Base-by-base conservation (phyloP, 2,329 filamentous ascomycete species). In the Aspergillus floridensis region DNA sequence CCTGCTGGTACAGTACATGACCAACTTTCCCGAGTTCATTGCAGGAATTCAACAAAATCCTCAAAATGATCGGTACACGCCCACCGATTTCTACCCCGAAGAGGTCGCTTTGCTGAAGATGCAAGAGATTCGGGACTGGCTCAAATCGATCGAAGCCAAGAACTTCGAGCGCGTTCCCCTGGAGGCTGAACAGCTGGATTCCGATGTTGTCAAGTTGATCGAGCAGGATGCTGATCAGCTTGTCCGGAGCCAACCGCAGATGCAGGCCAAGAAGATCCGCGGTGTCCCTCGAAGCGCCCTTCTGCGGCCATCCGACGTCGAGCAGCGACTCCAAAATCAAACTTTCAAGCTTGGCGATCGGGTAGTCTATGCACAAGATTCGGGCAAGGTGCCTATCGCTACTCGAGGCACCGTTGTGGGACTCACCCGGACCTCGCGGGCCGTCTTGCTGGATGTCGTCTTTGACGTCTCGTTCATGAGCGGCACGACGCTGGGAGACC, bases 381-480 rank as follows among this genome's bases (percentile, higher is more conserved):
- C 93, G 57, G 95, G 95, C 65, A 93, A 96, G 71, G 93, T 99
- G 1, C 95, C 95, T 1, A 96, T 99, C 68, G 93, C 90, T 38
- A 90, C 90, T 56, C 87, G 89, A 56, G 95, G 96, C 68, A 98
- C 95, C 1, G 91, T 99, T n/a, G 89, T 96, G 58, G 95, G 95
- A 38, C 89, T 97, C 72, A 97, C 92, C 61, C 89, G 91, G 58
- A 97, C 93, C 31, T 84, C 92, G 21, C 90, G 91, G 58, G 89
- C 88, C 26, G 85, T 91, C 50, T 83, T 97, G 59, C 82, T 99
- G 41, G 95, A 99, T 73, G 86, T 98, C 59, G 88, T 99, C 7
- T 99, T 96, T 77, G 96, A 99, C 73, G 86, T 86, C 12, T 90
- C 92, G 0, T 99, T 99, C 76, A 98, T 99, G 93, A 96, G 92